Evolutionary conservation across 2,329 filamentous ascomycete genomes (phyloP), one percentile per base, ranked within the genome.

Genomic region (Grosmannia clavigera): DNA sequence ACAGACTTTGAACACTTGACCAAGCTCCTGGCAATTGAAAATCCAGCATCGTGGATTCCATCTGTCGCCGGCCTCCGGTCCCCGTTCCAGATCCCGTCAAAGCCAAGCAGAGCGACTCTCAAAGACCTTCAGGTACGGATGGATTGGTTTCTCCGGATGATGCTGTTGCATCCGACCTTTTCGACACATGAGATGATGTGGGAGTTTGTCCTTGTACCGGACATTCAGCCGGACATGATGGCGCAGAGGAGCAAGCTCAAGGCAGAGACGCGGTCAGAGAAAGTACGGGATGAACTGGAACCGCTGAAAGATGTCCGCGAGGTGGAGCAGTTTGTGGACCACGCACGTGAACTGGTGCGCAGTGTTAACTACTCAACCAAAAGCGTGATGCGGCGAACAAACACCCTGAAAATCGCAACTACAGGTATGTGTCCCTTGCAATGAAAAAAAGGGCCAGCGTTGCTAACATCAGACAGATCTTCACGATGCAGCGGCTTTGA

Each of bases 201-300:
- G 95, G 94, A 99, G 68, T 99, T 99, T 74, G 96, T 99, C 73
- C 80, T 99, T 0, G 92, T 99, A 14, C 94, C 94, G 1, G 94
- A 99, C 66, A 83, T 99, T 57, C 90, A 96, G 69, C 81, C 89
- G 0, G 85, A 90, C 25, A 90, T 92, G 82, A 92, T 97, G 80
- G 87, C 89, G 58, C 87, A 95, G 70, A 84, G 94, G 57, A 95
- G 89, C 64, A 84, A 85, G 60, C 83, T 91, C 63, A 99, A 99
- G 73, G 88, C 90, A 4, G 87, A 92, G 70, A 84, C 87, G 0
- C 82, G 92, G 33, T 78, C 83, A 3, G 94, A 99, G 69, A 92
- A 86, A 60, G 86, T 99, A 40, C 82, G 84, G 58, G 94, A 99
- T 62, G 94, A 99, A 69, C 90, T 89, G 67, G 85, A 90, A 64